Conservation (phyloP, 2,329 filamentous ascomycete species). For the Colletotrichum falcatum region DNA sequence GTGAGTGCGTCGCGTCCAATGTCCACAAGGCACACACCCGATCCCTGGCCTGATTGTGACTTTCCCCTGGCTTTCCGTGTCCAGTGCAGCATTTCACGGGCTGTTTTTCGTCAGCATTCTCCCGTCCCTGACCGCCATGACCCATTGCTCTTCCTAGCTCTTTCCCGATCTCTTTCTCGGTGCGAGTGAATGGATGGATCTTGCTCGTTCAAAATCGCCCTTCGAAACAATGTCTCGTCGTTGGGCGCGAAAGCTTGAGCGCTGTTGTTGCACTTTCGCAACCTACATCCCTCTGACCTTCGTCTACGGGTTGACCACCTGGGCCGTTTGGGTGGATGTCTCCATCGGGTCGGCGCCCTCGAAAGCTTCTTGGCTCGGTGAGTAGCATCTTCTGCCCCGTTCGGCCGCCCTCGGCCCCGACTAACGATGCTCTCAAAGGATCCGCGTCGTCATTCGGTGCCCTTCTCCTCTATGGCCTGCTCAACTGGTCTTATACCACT, state of each 20-base stretch:
- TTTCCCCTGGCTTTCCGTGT: slow-evolving; percentile 30
- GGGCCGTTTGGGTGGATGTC: slow-evolving; percentile 90
- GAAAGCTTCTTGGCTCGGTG: slow-evolving; percentile 69
- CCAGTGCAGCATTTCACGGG: slow-evolving; percentile 27
- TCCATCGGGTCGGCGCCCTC: slow-evolving; percentile 73
- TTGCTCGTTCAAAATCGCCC: slow-evolving; percentile 31
- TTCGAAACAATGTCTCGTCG: slow-evolving; percentile 66
- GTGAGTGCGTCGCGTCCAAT: not conserved
- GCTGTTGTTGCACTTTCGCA: slow-evolving; percentile 82
- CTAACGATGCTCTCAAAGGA: slow-evolving; percentile 54
- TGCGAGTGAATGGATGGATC: slow-evolving; percentile 41
- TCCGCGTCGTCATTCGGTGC: slow-evolving; percentile 71
- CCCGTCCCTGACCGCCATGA: slow-evolving; percentile 36
- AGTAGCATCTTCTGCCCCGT: slow-evolving; percentile 42
- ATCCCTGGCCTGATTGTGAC: slow-evolving; percentile 16
- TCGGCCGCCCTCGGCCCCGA: slow-evolving; percentile 37
- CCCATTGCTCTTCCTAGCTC: slow-evolving; percentile 16
- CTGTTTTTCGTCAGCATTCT: slow-evolving; percentile 26
- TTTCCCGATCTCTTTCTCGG: slow-evolving; percentile 16
- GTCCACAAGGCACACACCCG: slow-evolving; percentile 1
- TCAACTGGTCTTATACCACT: slow-evolving; percentile 90
- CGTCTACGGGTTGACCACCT: slow-evolving; percentile 90
- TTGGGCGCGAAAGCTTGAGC: slow-evolving; percentile 79
- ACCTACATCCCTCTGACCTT: slow-evolving; percentile 90
- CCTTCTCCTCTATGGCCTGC: slow-evolving; percentile 78